Evolutionary conservation across 2,329 filamentous ascomycete species (phyloP).

Genomic region (Gaeumannomyces tritici): DNA sequence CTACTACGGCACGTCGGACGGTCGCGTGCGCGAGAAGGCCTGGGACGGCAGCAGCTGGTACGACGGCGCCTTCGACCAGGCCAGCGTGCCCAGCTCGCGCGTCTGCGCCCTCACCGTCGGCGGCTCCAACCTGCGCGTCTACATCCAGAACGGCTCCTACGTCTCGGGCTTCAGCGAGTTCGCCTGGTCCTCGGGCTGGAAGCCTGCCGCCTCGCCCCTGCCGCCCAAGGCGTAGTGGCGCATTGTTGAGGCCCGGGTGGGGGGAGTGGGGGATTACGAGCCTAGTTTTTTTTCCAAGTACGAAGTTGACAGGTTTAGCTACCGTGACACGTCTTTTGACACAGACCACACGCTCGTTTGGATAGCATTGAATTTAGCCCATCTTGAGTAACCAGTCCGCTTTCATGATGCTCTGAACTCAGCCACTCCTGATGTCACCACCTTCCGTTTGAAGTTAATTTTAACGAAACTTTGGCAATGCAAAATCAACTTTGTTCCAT

Average conservation of each 20-base stretch:
- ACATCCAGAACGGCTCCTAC: constrained; percentile 8
- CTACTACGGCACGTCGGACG: constrained; percentile 5
- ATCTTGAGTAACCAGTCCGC: too few relatives aligned
- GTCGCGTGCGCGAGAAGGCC: constrained; percentile 6
- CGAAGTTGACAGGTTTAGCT: not conserved
- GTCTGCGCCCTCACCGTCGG: constrained; percentile 3
- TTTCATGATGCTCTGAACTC: too few relatives aligned
- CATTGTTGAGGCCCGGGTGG: too few relatives aligned
- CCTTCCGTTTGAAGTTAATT: too few relatives aligned
- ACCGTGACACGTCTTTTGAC: not conserved
- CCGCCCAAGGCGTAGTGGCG: not conserved
- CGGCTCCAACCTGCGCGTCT: constrained; percentile 5
- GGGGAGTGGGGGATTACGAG: not conserved
- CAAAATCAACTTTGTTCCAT: too few relatives aligned
- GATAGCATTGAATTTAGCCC: not conserved
- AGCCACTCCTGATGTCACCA: too few relatives aligned
- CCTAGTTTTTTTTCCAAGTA: not conserved
- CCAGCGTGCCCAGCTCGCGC: constrained; percentile 1
- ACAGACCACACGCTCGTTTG: not conserved
- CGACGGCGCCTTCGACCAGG: constrained; percentile 7
- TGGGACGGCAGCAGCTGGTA: constrained; percentile 7
- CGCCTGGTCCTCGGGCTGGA: constrained; percentile 4
- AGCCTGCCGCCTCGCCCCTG: not conserved
- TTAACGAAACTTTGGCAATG: too few relatives aligned
- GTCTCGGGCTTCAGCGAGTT: constrained; percentile 8